Base-by-base conservation (phyloP, 805 yeast species). In the Naumovozyma castellii region DNA sequence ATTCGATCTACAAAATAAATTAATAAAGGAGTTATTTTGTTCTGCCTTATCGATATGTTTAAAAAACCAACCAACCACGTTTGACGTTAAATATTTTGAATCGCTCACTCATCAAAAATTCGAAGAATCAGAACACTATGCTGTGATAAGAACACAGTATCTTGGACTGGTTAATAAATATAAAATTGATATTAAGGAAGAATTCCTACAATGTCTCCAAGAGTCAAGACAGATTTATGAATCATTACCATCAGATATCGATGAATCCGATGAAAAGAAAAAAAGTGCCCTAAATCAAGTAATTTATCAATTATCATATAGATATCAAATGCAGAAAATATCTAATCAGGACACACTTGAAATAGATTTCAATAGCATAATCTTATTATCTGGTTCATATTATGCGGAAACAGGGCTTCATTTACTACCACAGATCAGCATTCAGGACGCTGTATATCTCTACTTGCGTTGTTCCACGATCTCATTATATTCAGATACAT, bases 21-120 rank as follows among this genome's bases (percentile, higher is more conserved):
- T 86, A 29, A 62, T 88, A 37, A 73, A 76, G 29, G 71, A 77
- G 33, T 72, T 81, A 37, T 43, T 80, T 14, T 71, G 87, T 2
- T 71, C 75, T 49, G 51, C 72, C 2, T 59, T 76, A 13, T 71
- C 68, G 28, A 48, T 69, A 8, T 44, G 67, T n/a, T 50, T 67
- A 27, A 62, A 63, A 36, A 50, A 49, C n/a, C 45, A 46, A 31
- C 14, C 14, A 28, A 49, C 40, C 41, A 52, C 50, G 38, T 45
- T 48, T 18, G 54, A 56, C 20, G 43, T 55, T 2, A 54, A 51
- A 25, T 56, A 59, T 20, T 56, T 52, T 28, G n/a, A 33, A 15
- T 28, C 40, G 3, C 35, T 55, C 5, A 9, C 32, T 12, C 8
- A 29, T 14, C 13, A 29, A 29, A 14, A 29, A 13, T 9, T 9